These are phyloP conservation scores for Saccharomycopsis guyanensis DNA, from an alignment of 805 yeast genomes.

Conservation along the genomic window DNA sequence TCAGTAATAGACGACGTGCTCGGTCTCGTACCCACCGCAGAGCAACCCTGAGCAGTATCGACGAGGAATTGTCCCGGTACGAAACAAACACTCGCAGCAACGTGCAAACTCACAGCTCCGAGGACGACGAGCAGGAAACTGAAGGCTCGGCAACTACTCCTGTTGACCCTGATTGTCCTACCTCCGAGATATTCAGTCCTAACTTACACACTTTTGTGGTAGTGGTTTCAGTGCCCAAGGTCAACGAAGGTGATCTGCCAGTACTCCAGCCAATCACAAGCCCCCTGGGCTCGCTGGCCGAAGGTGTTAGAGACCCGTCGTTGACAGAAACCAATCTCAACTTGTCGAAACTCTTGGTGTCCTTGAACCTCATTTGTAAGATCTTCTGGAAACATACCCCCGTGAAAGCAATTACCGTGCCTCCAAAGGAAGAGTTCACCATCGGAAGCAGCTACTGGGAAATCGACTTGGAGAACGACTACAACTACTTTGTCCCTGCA, in stretches of 20 bases:
- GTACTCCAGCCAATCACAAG: conserved; percentile 5
- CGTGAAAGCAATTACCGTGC: neutral
- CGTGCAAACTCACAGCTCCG: too few species aligned
- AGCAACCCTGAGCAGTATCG: conserved; percentile 3
- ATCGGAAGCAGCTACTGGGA: conserved; percentile 8
- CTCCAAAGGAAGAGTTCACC: conserved; percentile 10
- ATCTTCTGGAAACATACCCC: conserved; percentile 13
- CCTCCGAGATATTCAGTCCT: too few species aligned
- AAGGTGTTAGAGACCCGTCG: neutral
- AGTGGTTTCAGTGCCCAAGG: conserved; percentile 16
- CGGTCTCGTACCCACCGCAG: conserved; percentile 8
- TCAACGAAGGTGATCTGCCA: neutral
- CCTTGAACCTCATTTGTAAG: conserved; percentile 12
- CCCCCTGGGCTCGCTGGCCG: neutral
- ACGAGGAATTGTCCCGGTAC: conserved; percentile 8
- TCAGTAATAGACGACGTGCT: neutral
- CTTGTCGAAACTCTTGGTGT: conserved; percentile 5
- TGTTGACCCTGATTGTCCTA: too few species aligned
- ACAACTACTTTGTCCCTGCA: conserved; percentile 18
- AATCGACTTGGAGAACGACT: conserved; percentile 16
- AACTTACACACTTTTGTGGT: conserved; percentile 20
- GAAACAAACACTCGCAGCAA: conserved; percentile 1
- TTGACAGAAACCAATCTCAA: conserved; percentile 11
- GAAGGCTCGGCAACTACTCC: neutral
- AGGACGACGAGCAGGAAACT: neutral